A percentile compares a stretch with the other conserved stretches of the same genome.
Evolutionary conservation across 352 stramenopile species (phyloP).

Genomic region (Labyrinthula sp.): DNA sequence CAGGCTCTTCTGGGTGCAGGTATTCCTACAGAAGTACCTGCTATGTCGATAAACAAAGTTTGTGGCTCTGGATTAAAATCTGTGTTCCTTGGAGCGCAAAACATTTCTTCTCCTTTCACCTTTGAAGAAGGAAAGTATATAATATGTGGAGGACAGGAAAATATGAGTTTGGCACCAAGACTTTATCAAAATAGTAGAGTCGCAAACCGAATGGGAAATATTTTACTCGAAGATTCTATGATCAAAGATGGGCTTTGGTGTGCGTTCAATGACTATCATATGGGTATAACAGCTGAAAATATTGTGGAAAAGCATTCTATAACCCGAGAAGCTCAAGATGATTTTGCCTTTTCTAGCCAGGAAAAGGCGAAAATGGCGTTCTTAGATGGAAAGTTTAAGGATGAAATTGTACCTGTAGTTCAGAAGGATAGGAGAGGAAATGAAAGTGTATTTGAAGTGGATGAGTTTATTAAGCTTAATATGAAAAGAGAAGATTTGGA

Average conservation of each 20-base stretch:
- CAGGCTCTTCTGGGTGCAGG: constrained; percentile 58
- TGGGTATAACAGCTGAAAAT: constrained; percentile 61
- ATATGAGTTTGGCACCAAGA: constrained; percentile 13
- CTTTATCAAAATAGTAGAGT: constrained; percentile 8
- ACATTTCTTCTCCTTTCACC: constrained; percentile 5
- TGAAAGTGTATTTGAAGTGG: constrained; percentile 31
- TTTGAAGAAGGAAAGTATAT: constrained; percentile 27
- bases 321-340: constrained; percentile 49
- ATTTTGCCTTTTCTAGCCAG: constrained; percentile 49
- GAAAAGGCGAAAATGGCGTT: constrained; percentile 47
- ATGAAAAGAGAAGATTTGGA: constrained; percentile 36
- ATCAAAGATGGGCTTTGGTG: constrained; percentile 42
- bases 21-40: constrained; percentile 67
- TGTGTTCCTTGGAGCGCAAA: constrained; percentile 47
- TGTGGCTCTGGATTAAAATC: constrained; percentile 85
- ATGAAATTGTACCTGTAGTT: constrained; percentile 61
- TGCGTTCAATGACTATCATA: constrained; percentile 46
- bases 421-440: constrained; percentile 17
- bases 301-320: constrained; percentile 52
- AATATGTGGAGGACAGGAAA: constrained; percentile 25
- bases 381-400: constrained; percentile 52
- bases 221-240: constrained; percentile 36
- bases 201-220: constrained; percentile 14
- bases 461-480: constrained; percentile 38
- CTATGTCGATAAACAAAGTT: constrained; percentile 95